phyloP scores from a whole-genome alignment of 2,329 filamentous ascomycete genomes.

The Pseudogymnoascus sp. region DNA sequence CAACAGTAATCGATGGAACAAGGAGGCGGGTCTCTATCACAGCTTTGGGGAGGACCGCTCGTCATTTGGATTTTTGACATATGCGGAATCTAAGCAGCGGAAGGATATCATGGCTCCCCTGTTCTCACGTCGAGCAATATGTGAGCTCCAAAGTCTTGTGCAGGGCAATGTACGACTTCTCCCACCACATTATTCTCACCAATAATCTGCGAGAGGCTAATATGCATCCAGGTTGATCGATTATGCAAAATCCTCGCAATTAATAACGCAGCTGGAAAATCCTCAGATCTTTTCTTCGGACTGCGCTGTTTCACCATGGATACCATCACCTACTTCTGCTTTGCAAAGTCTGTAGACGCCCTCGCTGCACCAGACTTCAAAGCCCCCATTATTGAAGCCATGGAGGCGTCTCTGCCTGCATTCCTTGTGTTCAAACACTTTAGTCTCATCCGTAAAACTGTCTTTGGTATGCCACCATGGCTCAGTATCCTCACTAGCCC shows the following conservation, averaged over 20 bases:
- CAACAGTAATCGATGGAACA: slow-evolving; percentile 35
- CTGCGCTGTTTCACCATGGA: slow-evolving; percentile 33
- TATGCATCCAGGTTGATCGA: slow-evolving; percentile 23
- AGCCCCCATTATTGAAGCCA: slow-evolving; percentile 35
- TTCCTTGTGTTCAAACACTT: slow-evolving; percentile 36
- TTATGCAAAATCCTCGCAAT: slow-evolving; percentile 27
- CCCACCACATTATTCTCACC: background rate
- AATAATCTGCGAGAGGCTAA: background rate
- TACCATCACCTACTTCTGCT: slow-evolving; percentile 35
- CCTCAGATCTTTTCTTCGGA: slow-evolving; percentile 28
- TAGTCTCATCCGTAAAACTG: slow-evolving; percentile 17
- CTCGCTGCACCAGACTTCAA: slow-evolving; percentile 33
- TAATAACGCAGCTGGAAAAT: slow-evolving; percentile 21
- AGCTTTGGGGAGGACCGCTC: slow-evolving; percentile 35
- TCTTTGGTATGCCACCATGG: slow-evolving; percentile 22
- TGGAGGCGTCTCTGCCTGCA: slow-evolving; percentile 31
- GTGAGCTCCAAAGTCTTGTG: slow-evolving; percentile 31
- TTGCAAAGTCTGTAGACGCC: slow-evolving; percentile 33
- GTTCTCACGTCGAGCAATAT: slow-evolving; percentile 35
- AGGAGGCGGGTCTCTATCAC: slow-evolving; percentile 33
- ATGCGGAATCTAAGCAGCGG: slow-evolving; percentile 33
- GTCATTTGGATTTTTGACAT: slow-evolving; percentile 36
- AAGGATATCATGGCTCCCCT: slow-evolving; percentile 36
- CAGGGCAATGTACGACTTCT: slow-evolving; percentile 27
- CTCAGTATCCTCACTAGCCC: slow-evolving; percentile 20